phyloP scores from a whole-genome alignment of 2,329 filamentous ascomycete genomes.

The Ceratocystis smalleyi region DNA sequence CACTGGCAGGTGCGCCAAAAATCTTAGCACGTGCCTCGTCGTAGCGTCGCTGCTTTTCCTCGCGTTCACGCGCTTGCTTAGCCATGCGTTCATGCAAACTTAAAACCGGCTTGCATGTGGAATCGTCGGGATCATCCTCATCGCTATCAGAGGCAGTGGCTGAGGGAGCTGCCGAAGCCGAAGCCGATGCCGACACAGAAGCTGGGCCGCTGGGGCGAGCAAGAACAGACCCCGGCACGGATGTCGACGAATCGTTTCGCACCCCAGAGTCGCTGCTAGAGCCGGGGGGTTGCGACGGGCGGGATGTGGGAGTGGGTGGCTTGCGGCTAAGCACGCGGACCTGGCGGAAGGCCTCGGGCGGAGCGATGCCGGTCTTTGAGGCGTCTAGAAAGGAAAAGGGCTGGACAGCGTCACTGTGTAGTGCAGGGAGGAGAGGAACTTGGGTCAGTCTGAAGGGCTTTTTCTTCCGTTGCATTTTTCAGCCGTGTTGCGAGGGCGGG shows the following conservation, averaged over 20 bases:
- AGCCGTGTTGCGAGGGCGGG: background rate
- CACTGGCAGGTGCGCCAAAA: conserved; percentile 44
- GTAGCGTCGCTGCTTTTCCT: conserved; percentile 82
- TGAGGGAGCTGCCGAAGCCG: background rate
- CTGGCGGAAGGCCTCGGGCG: conserved; percentile 58
- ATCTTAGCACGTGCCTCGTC: conserved; percentile 78
- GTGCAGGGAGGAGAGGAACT: background rate
- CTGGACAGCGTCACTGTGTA: conserved; percentile 56
- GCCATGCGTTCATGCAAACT: conserved; percentile 59
- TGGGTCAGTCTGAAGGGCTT: background rate
- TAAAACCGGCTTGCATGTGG: conserved; percentile 35
- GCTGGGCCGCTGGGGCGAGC: background rate
- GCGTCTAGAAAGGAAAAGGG: conserved; percentile 62
- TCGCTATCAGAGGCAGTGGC: conserved; percentile 32
- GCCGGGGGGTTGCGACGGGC: background rate
- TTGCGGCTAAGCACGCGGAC: conserved; percentile 78
- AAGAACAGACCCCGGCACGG: background rate
- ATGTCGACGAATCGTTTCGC: no score
- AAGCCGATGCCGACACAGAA: background rate
- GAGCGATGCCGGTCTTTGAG: conserved; percentile 32
- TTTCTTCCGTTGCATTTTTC: background rate
- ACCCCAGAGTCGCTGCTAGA: conserved; percentile 65
- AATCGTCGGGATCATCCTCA: conserved; percentile 39
- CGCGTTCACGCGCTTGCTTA: conserved; percentile 61
- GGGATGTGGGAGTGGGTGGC: conserved; percentile 40